Percentiles rank a stretch among this genome's conserved stretches.
Evolutionary conservation across 768 basidiomycete genomes (phyloP).

Genomic region (Hygrocybe coccinea): DNA sequence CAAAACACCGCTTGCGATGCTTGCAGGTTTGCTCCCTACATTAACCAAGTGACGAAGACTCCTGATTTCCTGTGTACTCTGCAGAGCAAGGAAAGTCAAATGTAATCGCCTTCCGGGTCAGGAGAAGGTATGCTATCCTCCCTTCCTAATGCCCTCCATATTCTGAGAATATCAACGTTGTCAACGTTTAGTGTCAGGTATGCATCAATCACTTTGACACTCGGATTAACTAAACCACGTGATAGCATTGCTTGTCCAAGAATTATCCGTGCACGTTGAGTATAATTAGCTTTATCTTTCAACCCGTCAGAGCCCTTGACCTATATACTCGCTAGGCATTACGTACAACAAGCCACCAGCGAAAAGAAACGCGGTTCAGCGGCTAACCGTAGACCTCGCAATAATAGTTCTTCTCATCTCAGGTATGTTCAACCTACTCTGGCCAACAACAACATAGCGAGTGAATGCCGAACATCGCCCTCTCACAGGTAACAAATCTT

Average conservation of each 20-base stretch:
- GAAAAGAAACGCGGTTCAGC: constrained; percentile 71
- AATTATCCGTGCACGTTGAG: constrained; percentile 88
- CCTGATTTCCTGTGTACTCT: background rate
- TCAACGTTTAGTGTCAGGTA: constrained; percentile 60
- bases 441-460: background rate
- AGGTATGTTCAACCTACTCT: constrained; percentile 36
- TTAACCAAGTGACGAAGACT: background rate
- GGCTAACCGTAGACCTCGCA: constrained; percentile 59
- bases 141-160: constrained; percentile 7
- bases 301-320: constrained; percentile 8
- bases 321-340: constrained; percentile 47
- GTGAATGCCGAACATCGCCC: constrained; percentile 17
- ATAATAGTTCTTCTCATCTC: constrained; percentile 45
- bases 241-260: constrained; percentile 78
- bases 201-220: constrained; percentile 4
- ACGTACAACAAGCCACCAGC: constrained; percentile 77
- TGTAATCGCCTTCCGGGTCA: constrained; percentile 79
- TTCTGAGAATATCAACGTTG: constrained; percentile 8
- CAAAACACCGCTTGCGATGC: constrained; percentile 94
- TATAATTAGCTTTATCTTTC: constrained; percentile 17
- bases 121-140: constrained; percentile 57
- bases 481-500: constrained; percentile 18
- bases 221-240: constrained; percentile 15
- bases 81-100: constrained; percentile 81
- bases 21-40: constrained; percentile 55